Evolutionary conservation across 768 basidiomycete species (phyloP), one percentile per base, ranked within the genome.

Genomic region (Amanita thiersii): DNA sequence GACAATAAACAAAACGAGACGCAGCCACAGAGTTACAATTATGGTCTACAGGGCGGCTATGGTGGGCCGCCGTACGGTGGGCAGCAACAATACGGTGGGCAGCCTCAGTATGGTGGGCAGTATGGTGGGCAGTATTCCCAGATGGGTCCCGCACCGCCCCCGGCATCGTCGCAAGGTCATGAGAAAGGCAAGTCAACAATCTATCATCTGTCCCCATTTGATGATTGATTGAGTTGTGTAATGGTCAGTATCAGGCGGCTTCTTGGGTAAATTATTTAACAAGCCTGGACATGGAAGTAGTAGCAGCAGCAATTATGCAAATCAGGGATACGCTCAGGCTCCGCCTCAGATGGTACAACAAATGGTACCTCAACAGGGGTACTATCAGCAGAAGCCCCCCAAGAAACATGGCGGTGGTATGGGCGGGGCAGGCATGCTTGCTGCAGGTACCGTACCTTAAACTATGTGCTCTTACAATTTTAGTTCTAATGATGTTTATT

Each of bases 371-470:
- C 38, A 17, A 18, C 4, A n/a, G 3, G 38, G 23, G 3, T 6
- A 15, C 19, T 67, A 70, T 28, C 56, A 66, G 34, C 55, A 62
- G 35, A 52, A 56, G 11, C 63, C 54, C 29, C 66, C 61, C 6
- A 66, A 70, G 56, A 74, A 66, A 51, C 59, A 56, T 5, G 55
- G 52, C 29, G 23, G 15, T 42, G 75, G 75, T 7, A 60, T 64
- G 29, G 75, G 77, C 9, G 58, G 71, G 59, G 78, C 79, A 19
- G 62, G 66, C 19, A 59, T 64, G 26, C 37, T 72, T 4, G 52
- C 64, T 40, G 69, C 67, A 36, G 76, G 74, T 77, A 37, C 36
- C 66, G 50, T n/a, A 14, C 23, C 28, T 33, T 40, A 24, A 32
- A 17, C 26, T 20, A 18, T 34, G 3, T 42, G 11, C 15, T 34